Evolutionary conservation across 2,329 filamentous ascomycete species (phyloP), one percentile per base, ranked within the genome.

Genomic region (Talaromyces marneffei): DNA sequence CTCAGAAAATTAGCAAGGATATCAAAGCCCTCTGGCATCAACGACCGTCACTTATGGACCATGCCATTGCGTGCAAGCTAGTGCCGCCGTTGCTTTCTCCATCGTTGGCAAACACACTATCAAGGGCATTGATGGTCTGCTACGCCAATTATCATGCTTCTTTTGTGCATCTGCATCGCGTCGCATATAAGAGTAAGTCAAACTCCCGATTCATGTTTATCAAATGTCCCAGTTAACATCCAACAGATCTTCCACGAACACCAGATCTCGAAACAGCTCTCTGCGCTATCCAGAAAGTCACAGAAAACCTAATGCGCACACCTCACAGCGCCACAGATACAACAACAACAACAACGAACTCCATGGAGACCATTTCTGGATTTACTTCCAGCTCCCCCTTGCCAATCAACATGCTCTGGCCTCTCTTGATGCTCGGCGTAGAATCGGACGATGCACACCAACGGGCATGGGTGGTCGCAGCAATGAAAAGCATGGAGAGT

Each of bases 331-430:
- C 23, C 12, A n/a, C 27, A n/a, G 46, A 31, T 7, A 33, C 6
- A 7, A 14, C 16, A 8, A 33, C 6, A 7, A 14, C 16, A 8
- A 50, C 16, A 18, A 40, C 57, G 27, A 44, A 54, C 39, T 18
- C 57, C 2, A 40, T 33, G 16, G 57, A 54, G 8, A 7, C 57
- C 57, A 77, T 81, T 1, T 69, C 68, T 10, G 29, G 42, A 1
- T 35, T 54, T 6, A 54, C 25, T 8, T 27, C 57, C 20, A 8
- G 48, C 6, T 46, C 57, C 6, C 74, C 79, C 8, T 71, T 84
- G 1, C 82, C 83, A 0, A 80, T 83, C 53, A 85, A 82, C 62
- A 79, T 84, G 74, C 73, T 85, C 4, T 85, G 82, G 83, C 82
- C 82, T 1, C 69, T 84, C 7, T 71, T 85, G 42, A 83, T 85